These are phyloP conservation scores for Scheffersomyces lignosus DNA, from an alignment of 805 yeast species.

Conservation along the genomic window DNA sequence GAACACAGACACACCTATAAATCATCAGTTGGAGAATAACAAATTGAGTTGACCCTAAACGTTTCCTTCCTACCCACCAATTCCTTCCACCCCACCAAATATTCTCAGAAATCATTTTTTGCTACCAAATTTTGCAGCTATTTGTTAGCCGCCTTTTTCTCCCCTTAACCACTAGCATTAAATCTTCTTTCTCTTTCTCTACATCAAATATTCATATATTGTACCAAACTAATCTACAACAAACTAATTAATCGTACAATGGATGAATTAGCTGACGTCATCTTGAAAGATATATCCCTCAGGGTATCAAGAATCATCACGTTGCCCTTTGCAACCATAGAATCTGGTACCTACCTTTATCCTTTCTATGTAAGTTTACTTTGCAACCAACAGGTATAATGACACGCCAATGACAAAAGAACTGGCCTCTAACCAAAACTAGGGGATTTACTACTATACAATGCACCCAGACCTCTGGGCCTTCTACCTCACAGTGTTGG, in stretches of 20 bases:
- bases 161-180: too few species aligned
- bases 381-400: not conserved
- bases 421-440: slow-evolving; percentile 10
- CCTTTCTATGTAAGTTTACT: slow-evolving; percentile 22
- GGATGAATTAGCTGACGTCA: not conserved
- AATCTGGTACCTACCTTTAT: slow-evolving; percentile 21
- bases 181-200: not conserved
- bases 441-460: slow-evolving; percentile 44
- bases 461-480: slow-evolving; percentile 48
- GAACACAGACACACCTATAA: too few species aligned
- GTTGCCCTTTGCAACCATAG: slow-evolving; percentile 9
- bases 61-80: too few species aligned
- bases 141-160: too few species aligned
- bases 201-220: not conserved
- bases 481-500: slow-evolving; percentile 38
- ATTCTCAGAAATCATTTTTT: too few species aligned
- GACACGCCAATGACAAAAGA: too few species aligned
- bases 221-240: not conserved
- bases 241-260: too few species aligned
- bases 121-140: too few species aligned
- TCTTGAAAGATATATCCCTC: not conserved
- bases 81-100: too few species aligned
- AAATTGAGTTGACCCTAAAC: too few species aligned
- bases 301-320: slow-evolving; percentile 1
- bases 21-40: too few species aligned